Percentiles rank a stretch among this genome's conserved stretches.
These are phyloP conservation scores for Xeromyces bisporus DNA, from an alignment of 495 filamentous ascomycete species.

Conservation along the genomic window DNA sequence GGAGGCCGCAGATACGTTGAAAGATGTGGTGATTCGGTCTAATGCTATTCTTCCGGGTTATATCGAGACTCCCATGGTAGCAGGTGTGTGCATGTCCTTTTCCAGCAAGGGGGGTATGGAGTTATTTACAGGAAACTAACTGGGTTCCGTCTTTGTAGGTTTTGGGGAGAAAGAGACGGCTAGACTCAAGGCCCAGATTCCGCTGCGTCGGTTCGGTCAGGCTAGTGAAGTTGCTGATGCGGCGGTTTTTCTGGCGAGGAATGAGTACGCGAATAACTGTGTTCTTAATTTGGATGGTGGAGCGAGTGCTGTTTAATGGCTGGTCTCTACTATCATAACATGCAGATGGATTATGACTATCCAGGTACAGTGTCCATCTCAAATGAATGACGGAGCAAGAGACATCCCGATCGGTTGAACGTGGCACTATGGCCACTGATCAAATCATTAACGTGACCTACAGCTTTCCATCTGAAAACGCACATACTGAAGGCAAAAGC, in stretches of 20 bases:
- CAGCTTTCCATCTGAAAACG: too few relatives aligned
- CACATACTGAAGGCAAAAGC: too few relatives aligned
- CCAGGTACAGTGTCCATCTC: too few relatives aligned
- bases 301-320: slow-evolving; percentile 42
- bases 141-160: too few relatives aligned
- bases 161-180: slow-evolving; percentile 18
- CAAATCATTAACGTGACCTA: too few relatives aligned
- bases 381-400: neutral
- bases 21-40: slow-evolving; percentile 39
- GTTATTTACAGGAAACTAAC: too few relatives aligned
- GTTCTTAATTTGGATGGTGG: slow-evolving; percentile 78
- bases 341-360: too few relatives aligned
- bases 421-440: too few relatives aligned
- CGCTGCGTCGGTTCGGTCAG: slow-evolving; percentile 51
- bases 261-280: slow-evolving; percentile 70
- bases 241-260: slow-evolving; percentile 58
- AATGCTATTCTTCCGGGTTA: slow-evolving; percentile 78
- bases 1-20: slow-evolving; percentile 32
- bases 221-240: slow-evolving; percentile 64
- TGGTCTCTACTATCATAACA: neutral
- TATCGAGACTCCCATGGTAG: slow-evolving; percentile 62
- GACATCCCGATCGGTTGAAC: too few relatives aligned
- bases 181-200: slow-evolving; percentile 34
- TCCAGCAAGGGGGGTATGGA: neutral
- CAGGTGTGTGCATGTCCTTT: slow-evolving; percentile 28